Conservation (phyloP, 805 yeast genomes). For the Yamadazyma paraphyllophila region DNA sequence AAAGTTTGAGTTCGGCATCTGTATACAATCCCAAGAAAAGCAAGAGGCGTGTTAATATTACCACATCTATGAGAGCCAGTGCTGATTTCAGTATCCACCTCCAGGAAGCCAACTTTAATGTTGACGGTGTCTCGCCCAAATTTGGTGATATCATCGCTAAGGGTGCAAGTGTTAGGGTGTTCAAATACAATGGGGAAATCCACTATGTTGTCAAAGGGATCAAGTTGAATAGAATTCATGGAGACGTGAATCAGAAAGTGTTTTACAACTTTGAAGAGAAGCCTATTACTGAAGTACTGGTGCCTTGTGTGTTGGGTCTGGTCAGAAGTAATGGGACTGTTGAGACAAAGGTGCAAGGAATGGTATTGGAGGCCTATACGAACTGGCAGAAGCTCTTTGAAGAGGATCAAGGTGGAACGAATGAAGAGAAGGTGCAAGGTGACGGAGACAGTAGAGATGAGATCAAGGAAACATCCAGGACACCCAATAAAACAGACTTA, state of each 20-base stretch:
- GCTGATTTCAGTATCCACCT: constrained; percentile 34
- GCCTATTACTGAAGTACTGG: constrained; percentile 3
- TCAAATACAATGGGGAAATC: constrained; percentile 18
- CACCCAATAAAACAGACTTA: constrained; percentile 21
- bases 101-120: constrained; percentile 17
- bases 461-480: not conserved
- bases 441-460: not conserved
- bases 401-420: not conserved
- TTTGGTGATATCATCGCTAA: constrained; percentile 26
- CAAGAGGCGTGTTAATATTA: constrained; percentile 15
- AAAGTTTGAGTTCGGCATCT: constrained; percentile 1
- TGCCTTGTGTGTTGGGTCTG: constrained; percentile 10
- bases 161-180: constrained; percentile 17
- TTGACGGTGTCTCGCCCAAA: constrained; percentile 17
- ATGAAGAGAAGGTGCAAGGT: no score
- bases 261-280: constrained; percentile 21
- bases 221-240: constrained; percentile 15
- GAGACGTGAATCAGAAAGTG: constrained; percentile 12
- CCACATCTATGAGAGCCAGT: constrained; percentile 27
- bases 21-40: constrained; percentile 14
- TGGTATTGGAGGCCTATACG: constrained; percentile 12
- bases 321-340: constrained; percentile 1
- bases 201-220: constrained; percentile 23
- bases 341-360: constrained; percentile 9
- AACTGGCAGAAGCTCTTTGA: constrained; percentile 14